A percentile compares a stretch with the other conserved stretches of the same genome.
Conservation (phyloP, 805 yeast genomes). For the Metschnikowia noctiluminum region DNA sequence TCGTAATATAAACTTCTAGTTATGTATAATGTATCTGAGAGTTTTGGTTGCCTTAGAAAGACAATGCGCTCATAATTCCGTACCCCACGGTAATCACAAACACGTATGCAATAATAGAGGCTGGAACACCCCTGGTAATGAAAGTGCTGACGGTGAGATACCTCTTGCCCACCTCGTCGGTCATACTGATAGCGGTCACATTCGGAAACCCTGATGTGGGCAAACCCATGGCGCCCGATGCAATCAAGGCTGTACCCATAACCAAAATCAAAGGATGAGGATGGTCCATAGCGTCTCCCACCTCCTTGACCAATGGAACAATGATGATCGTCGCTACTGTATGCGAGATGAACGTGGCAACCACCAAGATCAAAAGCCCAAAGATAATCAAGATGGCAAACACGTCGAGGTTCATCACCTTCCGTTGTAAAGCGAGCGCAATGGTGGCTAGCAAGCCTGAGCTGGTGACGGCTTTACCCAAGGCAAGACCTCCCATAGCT, state of each 20-base stretch:
- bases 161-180: constrained; percentile 39
- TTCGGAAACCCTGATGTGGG: constrained; percentile 46
- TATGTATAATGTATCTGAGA: neutral
- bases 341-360: constrained; percentile 44
- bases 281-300: constrained; percentile 34
- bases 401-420: constrained; percentile 64
- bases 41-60: constrained; percentile 3
- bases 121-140: constrained; percentile 42
- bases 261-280: constrained; percentile 39
- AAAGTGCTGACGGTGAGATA: constrained; percentile 41
- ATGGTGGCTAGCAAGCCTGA: constrained; percentile 82
- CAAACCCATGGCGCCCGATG: constrained; percentile 45
- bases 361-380: constrained; percentile 38
- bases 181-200: constrained; percentile 43
- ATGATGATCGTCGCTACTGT: constrained; percentile 44
- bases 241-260: constrained; percentile 40
- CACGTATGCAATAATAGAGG: constrained; percentile 35
- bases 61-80: constrained; percentile 32
- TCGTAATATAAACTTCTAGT: neutral
- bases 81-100: constrained; percentile 38
- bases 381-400: constrained; percentile 74
- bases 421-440: constrained; percentile 63
- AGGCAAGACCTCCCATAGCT: constrained; percentile 97
- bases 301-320: constrained; percentile 40
- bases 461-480: constrained; percentile 92